These are phyloP conservation scores for Hypoxylon subgilvum DNA, from an alignment of 495 filamentous ascomycete genomes.

Conservation along the genomic window DNA sequence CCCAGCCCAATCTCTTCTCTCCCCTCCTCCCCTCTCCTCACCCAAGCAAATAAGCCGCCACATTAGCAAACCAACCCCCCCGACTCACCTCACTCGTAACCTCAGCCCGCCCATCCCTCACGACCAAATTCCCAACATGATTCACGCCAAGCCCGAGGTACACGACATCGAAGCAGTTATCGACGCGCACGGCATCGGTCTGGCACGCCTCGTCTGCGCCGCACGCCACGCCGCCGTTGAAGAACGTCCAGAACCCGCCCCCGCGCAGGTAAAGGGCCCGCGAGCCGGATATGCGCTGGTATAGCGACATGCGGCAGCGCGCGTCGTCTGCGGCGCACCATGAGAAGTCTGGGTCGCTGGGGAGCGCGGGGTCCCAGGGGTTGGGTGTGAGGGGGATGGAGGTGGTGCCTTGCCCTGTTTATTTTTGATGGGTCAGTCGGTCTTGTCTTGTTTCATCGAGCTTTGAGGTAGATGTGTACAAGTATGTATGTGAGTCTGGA, in stretches of 20 bases:
- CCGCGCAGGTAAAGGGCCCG: slow-evolving; percentile 43
- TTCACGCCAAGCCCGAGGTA: slow-evolving; percentile 5
- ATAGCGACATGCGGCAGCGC: not conserved
- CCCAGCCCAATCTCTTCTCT: too few species aligned
- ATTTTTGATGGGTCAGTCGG: not conserved
- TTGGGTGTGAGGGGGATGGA: slow-evolving; percentile 48
- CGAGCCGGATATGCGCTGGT: too few species aligned
- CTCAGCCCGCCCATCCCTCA: slow-evolving; percentile 18
- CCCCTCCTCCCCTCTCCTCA: too few species aligned
- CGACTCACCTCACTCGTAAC: slow-evolving; percentile 47
- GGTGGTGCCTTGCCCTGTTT: slow-evolving; percentile 47
- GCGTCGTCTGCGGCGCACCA: slow-evolving; percentile 48
- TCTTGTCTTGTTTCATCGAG: not conserved
- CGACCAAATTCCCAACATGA: slow-evolving; percentile 25
- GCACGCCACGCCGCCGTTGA: slow-evolving; percentile 48
- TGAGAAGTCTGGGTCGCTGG: slow-evolving; percentile 56
- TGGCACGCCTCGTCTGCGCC: slow-evolving; percentile 46
- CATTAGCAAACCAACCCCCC: slow-evolving; percentile 54
- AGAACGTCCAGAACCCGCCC: slow-evolving; percentile 57
- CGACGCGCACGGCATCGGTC: slow-evolving; percentile 49
- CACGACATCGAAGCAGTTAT: slow-evolving; percentile 6
- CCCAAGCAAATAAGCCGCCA: slow-evolving; percentile 45
- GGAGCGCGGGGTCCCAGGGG: slow-evolving; percentile 47
- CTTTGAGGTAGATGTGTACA: too few species aligned
- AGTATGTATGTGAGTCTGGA: too few species aligned